Conservation (phyloP, 768 basidiomycete genomes). For the Coprinopsis cinerea region DNA sequence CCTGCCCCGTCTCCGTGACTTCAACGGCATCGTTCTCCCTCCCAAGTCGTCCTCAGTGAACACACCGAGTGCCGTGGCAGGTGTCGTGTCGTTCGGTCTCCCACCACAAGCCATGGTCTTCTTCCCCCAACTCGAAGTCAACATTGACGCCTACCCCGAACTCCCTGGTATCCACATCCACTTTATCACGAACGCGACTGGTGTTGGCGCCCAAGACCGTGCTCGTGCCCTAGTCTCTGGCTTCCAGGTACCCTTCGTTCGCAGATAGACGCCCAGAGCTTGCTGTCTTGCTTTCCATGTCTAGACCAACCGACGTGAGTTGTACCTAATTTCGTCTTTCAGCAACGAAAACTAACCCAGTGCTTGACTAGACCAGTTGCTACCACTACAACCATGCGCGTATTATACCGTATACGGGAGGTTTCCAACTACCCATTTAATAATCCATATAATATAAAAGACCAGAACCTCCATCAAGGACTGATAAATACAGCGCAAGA, state of each 20-base stretch:
- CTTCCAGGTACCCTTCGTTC: constrained; percentile 83
- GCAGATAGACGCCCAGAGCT: constrained; percentile 26
- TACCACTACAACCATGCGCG: constrained; percentile 1
- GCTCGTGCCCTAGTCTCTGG: constrained; percentile 85
- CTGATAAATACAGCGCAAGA: not conserved
- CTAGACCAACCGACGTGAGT: not conserved
- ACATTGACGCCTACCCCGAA: constrained; percentile 83
- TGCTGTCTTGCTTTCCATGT: not conserved
- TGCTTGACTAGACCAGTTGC: not conserved
- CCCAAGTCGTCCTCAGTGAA: constrained; percentile 61
- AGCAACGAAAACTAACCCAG: not conserved
- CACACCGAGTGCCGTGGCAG: constrained; percentile 72
- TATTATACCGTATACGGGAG: not conserved
- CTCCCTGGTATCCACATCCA: constrained; percentile 90
- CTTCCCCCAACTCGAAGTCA: constrained; percentile 96
- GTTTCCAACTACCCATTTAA: constrained; percentile 2
- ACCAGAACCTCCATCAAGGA: not conserved
- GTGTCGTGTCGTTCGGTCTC: constrained; percentile 87
- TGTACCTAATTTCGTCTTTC: too few species aligned
- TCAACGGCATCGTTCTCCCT: constrained; percentile 78
- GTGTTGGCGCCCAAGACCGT: constrained; percentile 84
- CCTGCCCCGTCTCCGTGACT: constrained; percentile 89
- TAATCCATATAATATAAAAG: constrained; percentile 1
- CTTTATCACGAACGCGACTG: constrained; percentile 84
- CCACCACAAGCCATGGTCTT: constrained; percentile 78